A percentile compares a stretch with the other conserved stretches of the same genome.
Conservation (phyloP, 371 early-diverging fungal genomes). For the Zychaea mexicana region DNA sequence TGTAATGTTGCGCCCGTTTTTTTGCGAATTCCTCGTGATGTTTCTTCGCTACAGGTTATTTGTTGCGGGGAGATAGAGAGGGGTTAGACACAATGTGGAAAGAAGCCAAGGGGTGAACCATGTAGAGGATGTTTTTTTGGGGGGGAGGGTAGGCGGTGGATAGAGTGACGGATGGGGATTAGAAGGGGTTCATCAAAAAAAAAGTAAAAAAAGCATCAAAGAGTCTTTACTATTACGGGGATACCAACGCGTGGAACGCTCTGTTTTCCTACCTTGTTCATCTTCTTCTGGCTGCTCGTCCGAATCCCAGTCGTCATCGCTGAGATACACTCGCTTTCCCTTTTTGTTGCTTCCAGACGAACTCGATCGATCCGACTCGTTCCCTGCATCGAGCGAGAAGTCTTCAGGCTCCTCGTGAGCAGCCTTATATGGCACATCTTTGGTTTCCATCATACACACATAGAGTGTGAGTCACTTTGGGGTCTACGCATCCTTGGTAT, state of each 20-base stretch:
- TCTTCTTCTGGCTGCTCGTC: conserved; percentile 32
- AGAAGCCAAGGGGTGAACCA: no score
- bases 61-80: not conserved
- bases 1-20: conserved; percentile 81
- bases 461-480: no score
- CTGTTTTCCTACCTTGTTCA: conserved; percentile 11
- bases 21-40: conserved; percentile 71
- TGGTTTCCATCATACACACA: not conserved
- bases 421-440: conserved; percentile 10
- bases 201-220: no score
- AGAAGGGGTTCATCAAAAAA: not conserved
- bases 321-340: conserved; percentile 31
- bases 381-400: conserved; percentile 44
- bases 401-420: conserved; percentile 51
- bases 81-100: no score
- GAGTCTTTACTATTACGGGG: not conserved
- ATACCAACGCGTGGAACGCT: not conserved
- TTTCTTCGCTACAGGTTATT: conserved; percentile 35
- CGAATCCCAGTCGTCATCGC: conserved; percentile 59
- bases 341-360: conserved; percentile 30
- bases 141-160: not conserved
- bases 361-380: conserved; percentile 48
- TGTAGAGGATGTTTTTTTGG: no score
- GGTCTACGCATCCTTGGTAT: no score
- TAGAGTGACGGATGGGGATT: not conserved